phyloP scores from a whole-genome alignment of 2,329 filamentous ascomycete species.

The Claviceps cyperi region DNA sequence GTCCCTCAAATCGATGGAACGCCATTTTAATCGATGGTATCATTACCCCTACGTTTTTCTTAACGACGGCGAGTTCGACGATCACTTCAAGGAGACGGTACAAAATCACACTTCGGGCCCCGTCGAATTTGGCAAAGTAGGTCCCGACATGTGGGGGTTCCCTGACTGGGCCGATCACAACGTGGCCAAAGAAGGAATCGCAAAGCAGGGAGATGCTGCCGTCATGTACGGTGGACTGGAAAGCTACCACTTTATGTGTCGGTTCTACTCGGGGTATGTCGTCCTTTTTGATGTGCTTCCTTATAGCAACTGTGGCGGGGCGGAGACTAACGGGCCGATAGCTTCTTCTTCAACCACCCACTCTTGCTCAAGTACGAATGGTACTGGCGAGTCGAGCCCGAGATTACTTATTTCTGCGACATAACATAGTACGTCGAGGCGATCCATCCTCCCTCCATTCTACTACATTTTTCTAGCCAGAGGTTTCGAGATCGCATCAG shows the following conservation, averaged over 20 bases:
- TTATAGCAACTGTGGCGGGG: not conserved
- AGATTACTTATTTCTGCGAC: slow-evolving; percentile 99
- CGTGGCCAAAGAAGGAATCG: slow-evolving; percentile 88
- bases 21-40: slow-evolving; percentile 98
- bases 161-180: slow-evolving; percentile 93
- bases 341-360: slow-evolving; percentile 95
- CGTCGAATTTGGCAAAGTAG: slow-evolving; percentile 91
- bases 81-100: slow-evolving; percentile 79
- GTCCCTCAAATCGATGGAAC: slow-evolving; percentile 93
- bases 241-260: slow-evolving; percentile 98
- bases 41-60: slow-evolving; percentile 97
- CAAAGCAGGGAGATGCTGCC: slow-evolving; percentile 88
- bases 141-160: slow-evolving; percentile 84
- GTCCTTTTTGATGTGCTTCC: not conserved
- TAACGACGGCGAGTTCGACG: slow-evolving; percentile 94
- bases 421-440: slow-evolving; percentile 67
- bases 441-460: not conserved
- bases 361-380: slow-evolving; percentile 93
- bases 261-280: slow-evolving; percentile 90
- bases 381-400: slow-evolving; percentile 98
- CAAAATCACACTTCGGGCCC: slow-evolving; percentile 75
- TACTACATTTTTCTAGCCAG: not conserved
- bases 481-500: not conserved
- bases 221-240: slow-evolving; percentile 99
- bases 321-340: slow-evolving; percentile 16